These are phyloP conservation scores for Pythium rishiriense DNA, from an alignment of 352 stramenopile genomes.

Conservation along the genomic window DNA sequence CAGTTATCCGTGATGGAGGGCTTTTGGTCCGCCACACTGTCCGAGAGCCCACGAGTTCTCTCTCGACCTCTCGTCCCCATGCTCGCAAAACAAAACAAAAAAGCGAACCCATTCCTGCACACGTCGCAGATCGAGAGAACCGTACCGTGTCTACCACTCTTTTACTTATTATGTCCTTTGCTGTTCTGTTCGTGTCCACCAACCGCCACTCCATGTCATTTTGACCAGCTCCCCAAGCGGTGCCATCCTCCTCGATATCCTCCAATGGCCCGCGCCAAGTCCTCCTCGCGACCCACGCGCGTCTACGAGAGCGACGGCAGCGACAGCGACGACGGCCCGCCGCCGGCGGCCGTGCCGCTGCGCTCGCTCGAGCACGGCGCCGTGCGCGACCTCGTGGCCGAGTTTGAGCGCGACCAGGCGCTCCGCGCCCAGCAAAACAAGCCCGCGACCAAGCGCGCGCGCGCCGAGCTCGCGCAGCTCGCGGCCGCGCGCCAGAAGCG, in stretches of 20 bases:
- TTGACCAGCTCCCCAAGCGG: not conserved
- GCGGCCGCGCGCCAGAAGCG: constrained; percentile 58
- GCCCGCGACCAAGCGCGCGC: constrained; percentile 49
- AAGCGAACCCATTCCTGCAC: constrained; percentile 21
- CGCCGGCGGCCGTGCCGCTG: constrained; percentile 45
- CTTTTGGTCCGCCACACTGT: not conserved
- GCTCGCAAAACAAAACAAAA: not conserved
- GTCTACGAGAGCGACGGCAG: constrained; percentile 28
- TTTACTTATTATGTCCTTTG: constrained; percentile 18
- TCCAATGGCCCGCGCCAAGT: too few species aligned
- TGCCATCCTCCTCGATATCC: not conserved
- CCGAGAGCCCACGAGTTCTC: too few species aligned
- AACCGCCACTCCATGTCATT: constrained; percentile 25
- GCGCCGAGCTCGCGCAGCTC: constrained; percentile 57
- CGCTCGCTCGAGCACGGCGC: constrained; percentile 62
- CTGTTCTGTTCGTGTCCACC: constrained; percentile 1
- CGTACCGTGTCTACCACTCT: constrained; percentile 1
- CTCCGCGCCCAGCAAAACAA: constrained; percentile 28
- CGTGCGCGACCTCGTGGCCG: constrained; percentile 64
- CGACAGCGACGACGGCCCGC: constrained; percentile 37
- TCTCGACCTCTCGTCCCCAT: too few species aligned
- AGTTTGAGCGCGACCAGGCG: constrained; percentile 39
- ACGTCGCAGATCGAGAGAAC: constrained; percentile 17
- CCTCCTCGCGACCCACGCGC: constrained; percentile 1
- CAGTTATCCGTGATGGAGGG: too few species aligned